These are phyloP conservation scores for Pezicula neosporulosa DNA, from an alignment of 2,329 filamentous ascomycete species.

Conservation along the genomic window DNA sequence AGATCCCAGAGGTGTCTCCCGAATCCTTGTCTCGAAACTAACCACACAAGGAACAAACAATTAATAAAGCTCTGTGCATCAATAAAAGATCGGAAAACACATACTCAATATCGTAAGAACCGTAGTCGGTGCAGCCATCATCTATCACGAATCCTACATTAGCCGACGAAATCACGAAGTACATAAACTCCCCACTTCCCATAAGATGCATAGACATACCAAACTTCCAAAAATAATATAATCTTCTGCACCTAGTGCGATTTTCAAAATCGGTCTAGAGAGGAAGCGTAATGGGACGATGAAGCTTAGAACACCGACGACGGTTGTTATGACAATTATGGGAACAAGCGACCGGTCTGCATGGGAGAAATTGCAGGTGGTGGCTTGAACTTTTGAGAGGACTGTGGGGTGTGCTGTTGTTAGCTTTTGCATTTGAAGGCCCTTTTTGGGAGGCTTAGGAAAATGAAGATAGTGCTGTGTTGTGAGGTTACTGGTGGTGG, in stretches of 20 bases:
- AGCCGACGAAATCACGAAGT: too few relatives aligned
- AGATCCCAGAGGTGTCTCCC: slow-evolving; percentile 7
- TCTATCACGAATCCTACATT: neutral
- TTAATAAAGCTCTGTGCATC: too few relatives aligned
- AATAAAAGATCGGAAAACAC: neutral
- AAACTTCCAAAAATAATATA: neutral
- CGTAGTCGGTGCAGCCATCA: neutral
- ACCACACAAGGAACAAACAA: too few relatives aligned
- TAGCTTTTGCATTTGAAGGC: too few relatives aligned
- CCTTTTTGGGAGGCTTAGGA: neutral
- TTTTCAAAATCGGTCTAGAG: neutral
- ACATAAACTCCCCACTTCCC: too few relatives aligned
- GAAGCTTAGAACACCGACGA: neutral
- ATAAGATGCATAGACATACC: neutral
- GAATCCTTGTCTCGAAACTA: slow-evolving; percentile 7
- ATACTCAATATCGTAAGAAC: slow-evolving; percentile 4
- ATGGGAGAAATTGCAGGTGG: neutral
- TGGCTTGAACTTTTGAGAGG: slow-evolving; percentile 5
- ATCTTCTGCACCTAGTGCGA: slow-evolving; percentile 1
- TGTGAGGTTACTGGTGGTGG: too few relatives aligned
- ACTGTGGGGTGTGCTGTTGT: neutral
- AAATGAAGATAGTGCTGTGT: neutral
- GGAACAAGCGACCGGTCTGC: neutral
- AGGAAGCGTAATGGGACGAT: slow-evolving; percentile 1
- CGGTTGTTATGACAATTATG: neutral